These are phyloP conservation scores for Phytomonas sp. DNA, from an alignment of 208 protist species.

Conservation along the genomic window DNA sequence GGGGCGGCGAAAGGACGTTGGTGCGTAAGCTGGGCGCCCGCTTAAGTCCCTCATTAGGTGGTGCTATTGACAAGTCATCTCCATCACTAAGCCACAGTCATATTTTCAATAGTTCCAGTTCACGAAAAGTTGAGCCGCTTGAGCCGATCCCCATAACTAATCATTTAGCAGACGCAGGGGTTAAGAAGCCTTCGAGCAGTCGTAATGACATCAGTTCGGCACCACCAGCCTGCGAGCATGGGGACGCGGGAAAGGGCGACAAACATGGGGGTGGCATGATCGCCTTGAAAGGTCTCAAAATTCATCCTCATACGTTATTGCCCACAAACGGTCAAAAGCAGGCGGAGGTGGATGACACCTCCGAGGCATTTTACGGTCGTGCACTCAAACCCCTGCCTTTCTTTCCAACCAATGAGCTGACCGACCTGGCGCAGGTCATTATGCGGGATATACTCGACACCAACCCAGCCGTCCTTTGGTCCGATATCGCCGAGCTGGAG, in stretches of 20 bases:
- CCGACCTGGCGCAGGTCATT: conserved; percentile 70
- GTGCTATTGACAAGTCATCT: background rate
- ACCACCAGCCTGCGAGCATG: too few relatives aligned
- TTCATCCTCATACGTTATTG: too few relatives aligned
- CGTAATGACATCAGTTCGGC: too few relatives aligned
- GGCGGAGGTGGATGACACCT: conserved; percentile 17
- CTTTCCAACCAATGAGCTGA: conserved; percentile 66
- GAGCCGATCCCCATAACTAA: too few relatives aligned
- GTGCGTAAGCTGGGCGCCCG: conserved; percentile 18
- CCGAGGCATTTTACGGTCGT: conserved; percentile 29
- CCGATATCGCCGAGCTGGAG: conserved; percentile 88
- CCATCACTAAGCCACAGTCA: background rate
- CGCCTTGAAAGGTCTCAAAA: too few relatives aligned
- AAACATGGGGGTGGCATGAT: background rate
- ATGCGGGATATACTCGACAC: conserved; percentile 82
- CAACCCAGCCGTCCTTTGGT: conserved; percentile 85
- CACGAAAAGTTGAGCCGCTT: background rate
- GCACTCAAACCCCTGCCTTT: conserved; percentile 68
- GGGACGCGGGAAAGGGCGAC: background rate
- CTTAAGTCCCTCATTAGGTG: background rate
- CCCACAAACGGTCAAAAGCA: too few relatives aligned
- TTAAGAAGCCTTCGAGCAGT: too few relatives aligned
- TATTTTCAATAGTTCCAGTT: background rate
- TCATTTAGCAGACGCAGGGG: too few relatives aligned
- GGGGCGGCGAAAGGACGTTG: conserved; percentile 30